These are phyloP conservation scores for Aspergillus pseudoviridinutans DNA, from an alignment of 2,329 filamentous ascomycete genomes.

Conservation along the genomic window DNA sequence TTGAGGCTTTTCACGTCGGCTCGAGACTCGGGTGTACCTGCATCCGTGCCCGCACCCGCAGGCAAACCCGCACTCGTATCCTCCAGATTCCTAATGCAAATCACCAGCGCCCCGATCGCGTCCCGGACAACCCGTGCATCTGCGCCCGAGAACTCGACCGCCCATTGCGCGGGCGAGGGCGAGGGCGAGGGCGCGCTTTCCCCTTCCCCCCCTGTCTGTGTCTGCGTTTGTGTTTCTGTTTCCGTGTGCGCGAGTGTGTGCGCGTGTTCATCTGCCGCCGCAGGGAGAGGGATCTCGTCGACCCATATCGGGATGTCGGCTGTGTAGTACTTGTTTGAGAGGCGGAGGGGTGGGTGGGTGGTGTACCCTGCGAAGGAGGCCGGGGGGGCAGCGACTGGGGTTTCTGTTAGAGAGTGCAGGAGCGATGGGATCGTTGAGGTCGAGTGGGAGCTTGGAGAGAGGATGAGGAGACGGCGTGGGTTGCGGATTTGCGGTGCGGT, in stretches of 20 bases:
- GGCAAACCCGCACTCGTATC: background rate
- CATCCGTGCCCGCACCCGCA: too few species aligned
- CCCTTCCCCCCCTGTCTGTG: constrained; percentile 3
- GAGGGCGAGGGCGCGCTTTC: constrained; percentile 6
- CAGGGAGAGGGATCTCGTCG: constrained; percentile 38
- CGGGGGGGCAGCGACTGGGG: constrained; percentile 21
- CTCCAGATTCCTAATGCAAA: constrained; percentile 32
- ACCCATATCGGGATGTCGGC: constrained; percentile 46
- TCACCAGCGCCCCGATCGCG: constrained; percentile 41
- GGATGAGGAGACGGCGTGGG: constrained; percentile 41
- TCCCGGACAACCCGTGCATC: constrained; percentile 43
- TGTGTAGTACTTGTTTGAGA: constrained; percentile 43
- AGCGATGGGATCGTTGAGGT: constrained; percentile 34
- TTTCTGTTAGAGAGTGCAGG: constrained; percentile 34
- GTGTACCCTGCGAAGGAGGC: constrained; percentile 44
- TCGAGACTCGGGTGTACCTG: background rate
- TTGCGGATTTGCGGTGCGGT: constrained; percentile 28
- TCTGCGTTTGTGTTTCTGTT: background rate
- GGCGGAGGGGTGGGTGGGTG: constrained; percentile 38
- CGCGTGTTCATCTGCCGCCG: background rate
- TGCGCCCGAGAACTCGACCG: constrained; percentile 36
- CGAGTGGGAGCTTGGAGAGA: constrained; percentile 36
- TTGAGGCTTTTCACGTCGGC: constrained; percentile 25
- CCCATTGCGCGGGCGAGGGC: constrained; percentile 30
- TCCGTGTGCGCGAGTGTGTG: background rate